These are phyloP conservation scores for Ustilago curta DNA, from an alignment of 1,284 basidiomycete species.

Conservation along the genomic window DNA sequence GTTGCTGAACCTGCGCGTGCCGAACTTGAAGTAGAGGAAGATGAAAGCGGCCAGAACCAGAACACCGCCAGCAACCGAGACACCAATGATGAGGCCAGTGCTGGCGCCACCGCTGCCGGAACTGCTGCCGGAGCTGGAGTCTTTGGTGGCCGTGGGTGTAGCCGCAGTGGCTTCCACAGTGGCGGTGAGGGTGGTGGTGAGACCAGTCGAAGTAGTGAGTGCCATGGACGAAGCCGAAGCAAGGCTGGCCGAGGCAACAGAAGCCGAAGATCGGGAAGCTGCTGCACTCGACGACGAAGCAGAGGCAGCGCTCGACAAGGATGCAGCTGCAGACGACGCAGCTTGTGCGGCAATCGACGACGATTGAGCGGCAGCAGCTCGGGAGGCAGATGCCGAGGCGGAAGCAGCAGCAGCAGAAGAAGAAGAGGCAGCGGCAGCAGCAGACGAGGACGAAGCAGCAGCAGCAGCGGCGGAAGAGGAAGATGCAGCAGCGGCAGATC, in stretches of 20 bases:
- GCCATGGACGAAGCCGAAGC: conserved; percentile 22
- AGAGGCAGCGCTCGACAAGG: conserved; percentile 23
- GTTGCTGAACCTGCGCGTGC: conserved; percentile 50
- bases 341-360: conserved; percentile 34
- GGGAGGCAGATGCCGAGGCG: conserved; percentile 28
- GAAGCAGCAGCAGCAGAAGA: conserved; percentile 28
- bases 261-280: conserved; percentile 23
- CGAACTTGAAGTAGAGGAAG: conserved; percentile 65
- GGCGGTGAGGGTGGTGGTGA: conserved; percentile 34
- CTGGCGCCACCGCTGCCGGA: conserved; percentile 19
- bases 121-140: conserved; percentile 8
- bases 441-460: conserved; percentile 24
- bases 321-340: conserved; percentile 28
- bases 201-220: conserved; percentile 26
- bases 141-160: conserved; percentile 13
- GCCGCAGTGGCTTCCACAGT: conserved; percentile 21
- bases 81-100: conserved; percentile 65
- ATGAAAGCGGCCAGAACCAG: conserved; percentile 54
- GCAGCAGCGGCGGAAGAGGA: conserved; percentile 26
- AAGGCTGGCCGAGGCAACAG: conserved; percentile 28
- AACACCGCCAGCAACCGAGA: conserved; percentile 63
- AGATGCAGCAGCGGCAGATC: conserved; percentile 22
- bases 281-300: conserved; percentile 14
- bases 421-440: conserved; percentile 27
- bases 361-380: conserved; percentile 27